These are phyloP conservation scores for Hansfordia pulvinata DNA, from an alignment of 2,329 filamentous ascomycete genomes.

Conservation along the genomic window DNA sequence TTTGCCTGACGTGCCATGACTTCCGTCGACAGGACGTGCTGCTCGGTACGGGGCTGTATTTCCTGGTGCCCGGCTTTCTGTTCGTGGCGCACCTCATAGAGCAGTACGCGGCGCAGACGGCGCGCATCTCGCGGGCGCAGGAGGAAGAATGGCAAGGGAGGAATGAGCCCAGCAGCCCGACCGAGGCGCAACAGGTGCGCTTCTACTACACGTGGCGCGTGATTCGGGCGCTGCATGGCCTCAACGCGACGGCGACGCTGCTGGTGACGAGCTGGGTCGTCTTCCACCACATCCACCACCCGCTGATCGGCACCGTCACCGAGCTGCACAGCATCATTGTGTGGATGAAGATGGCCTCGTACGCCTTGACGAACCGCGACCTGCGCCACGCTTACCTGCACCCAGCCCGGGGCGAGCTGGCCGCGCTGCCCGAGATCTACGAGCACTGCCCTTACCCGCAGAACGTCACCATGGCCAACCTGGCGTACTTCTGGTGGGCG, in stretches of 20 bases:
- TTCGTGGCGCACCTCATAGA: conserved; percentile 87
- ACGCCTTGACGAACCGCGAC: conserved; percentile 93
- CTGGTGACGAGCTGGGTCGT: conserved; percentile 72
- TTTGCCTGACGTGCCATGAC: conserved; percentile 83
- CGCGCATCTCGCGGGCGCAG: conserved; percentile 49
- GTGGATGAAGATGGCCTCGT: conserved; percentile 91
- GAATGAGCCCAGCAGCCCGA: conserved; percentile 37
- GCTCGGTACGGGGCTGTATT: conserved; percentile 66
- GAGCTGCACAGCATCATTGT: conserved; percentile 90
- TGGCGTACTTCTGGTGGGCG: conserved; percentile 96
- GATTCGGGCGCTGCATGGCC: conserved; percentile 65
- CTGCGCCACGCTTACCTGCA: conserved; percentile 83
- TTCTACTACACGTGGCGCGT: conserved; percentile 69
- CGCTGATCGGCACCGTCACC: conserved; percentile 80
- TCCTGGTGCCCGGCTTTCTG: conserved; percentile 80
- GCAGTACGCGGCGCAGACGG: conserved; percentile 65
- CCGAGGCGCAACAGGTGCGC: conserved; percentile 46
- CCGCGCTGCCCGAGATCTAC: conserved; percentile 71
- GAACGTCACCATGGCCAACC: conserved; percentile 79
- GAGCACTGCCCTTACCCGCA: conserved; percentile 70
- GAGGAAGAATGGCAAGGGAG: conserved; percentile 21
- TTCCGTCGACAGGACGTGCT: conserved; percentile 67
- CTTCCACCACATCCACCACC: conserved; percentile 85
- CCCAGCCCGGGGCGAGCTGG: conserved; percentile 51
- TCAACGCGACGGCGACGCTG: conserved; percentile 76